Evolutionary conservation across 148 eudicot species (phyloP).

Genomic region (Cornus kousa): DNA sequence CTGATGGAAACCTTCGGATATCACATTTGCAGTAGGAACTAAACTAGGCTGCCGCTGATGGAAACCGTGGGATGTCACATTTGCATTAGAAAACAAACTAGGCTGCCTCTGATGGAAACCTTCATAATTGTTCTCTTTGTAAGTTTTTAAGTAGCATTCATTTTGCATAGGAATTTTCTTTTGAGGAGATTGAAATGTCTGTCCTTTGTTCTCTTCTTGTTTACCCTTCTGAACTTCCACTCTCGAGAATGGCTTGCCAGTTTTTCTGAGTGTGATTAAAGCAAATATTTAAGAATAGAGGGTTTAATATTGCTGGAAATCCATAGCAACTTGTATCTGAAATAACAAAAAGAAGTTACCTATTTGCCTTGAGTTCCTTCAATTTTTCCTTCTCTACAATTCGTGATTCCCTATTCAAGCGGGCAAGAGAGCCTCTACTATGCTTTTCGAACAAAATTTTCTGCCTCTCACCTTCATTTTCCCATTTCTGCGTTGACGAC

Average conservation of each 20-base stretch:
- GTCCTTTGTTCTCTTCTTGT: not conserved
- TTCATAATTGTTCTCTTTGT: constrained; percentile 5
- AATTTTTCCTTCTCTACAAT: constrained; percentile 32
- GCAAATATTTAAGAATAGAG: too few relatives aligned
- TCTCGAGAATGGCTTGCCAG: constrained; percentile 11
- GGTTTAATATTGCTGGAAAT: too few relatives aligned
- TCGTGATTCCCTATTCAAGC: constrained; percentile 59
- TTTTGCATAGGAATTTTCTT: not conserved
- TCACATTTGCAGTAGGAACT: constrained; percentile 7
- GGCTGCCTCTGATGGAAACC: not conserved
- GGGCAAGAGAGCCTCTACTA: constrained; percentile 61
- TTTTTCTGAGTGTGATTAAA: not conserved
- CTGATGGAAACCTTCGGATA: constrained; percentile 4
- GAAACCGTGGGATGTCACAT: constrained; percentile 6
- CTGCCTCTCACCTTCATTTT: constrained; percentile 66
- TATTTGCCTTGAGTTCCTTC: constrained; percentile 27
- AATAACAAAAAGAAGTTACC: constrained; percentile 14
- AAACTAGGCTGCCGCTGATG: constrained; percentile 12
- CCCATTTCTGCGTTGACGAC: constrained; percentile 56
- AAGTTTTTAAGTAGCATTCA: constrained; percentile 5
- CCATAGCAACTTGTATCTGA: not conserved
- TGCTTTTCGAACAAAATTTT: constrained; percentile 69
- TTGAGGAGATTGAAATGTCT: not conserved
- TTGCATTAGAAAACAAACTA: constrained; percentile 1
- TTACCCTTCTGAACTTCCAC: not conserved